phyloP scores from a whole-genome alignment of 2,329 filamentous ascomycete species.

The Tolypocladium album region DNA sequence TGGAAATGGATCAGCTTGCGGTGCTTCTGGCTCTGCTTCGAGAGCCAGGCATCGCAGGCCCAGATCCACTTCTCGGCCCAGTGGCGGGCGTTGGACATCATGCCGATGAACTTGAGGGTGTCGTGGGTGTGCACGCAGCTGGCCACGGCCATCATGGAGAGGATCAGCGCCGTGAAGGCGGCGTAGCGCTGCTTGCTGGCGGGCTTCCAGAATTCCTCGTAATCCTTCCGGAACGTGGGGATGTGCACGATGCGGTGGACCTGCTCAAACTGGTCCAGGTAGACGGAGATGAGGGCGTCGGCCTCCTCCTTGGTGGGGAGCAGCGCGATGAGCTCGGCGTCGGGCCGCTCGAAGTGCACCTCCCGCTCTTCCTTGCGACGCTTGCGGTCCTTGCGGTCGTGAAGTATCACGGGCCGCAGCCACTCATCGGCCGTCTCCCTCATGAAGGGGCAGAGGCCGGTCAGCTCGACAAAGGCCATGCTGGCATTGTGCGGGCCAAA shows the following conservation, averaged over 20 bases:
- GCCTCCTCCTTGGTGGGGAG: slow-evolving; percentile 36
- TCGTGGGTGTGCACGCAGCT: slow-evolving; percentile 44
- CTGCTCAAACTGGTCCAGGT: slow-evolving; percentile 45
- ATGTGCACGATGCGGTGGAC: slow-evolving; percentile 48
- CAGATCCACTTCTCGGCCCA: slow-evolving; percentile 46
- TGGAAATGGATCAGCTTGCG: slow-evolving; percentile 50
- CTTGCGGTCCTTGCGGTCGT: slow-evolving; percentile 43
- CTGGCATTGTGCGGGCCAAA: slow-evolving; percentile 50
- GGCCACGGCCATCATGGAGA: slow-evolving; percentile 51
- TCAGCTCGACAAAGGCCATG: slow-evolving; percentile 48
- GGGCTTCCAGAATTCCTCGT: slow-evolving; percentile 42
- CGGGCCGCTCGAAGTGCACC: slow-evolving; percentile 33
- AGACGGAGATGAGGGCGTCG: slow-evolving; percentile 37
- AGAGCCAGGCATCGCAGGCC: slow-evolving; percentile 43
- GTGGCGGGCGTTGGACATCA: slow-evolving; percentile 45
- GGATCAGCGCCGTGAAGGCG: slow-evolving; percentile 44
- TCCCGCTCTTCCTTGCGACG: slow-evolving; percentile 43
- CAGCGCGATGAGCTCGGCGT: slow-evolving; percentile 38
- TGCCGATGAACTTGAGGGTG: slow-evolving; percentile 42
- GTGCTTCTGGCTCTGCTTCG: slow-evolving; percentile 49
- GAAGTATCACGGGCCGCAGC: slow-evolving; percentile 46
- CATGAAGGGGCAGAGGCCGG: slow-evolving; percentile 50
- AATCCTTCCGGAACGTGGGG: slow-evolving; percentile 45
- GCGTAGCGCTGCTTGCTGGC: slow-evolving; percentile 32
- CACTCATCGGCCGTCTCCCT: slow-evolving; percentile 51